Evolutionary conservation across 768 basidiomycete species (phyloP).

Genomic region (Calocybe cyanea): DNA sequence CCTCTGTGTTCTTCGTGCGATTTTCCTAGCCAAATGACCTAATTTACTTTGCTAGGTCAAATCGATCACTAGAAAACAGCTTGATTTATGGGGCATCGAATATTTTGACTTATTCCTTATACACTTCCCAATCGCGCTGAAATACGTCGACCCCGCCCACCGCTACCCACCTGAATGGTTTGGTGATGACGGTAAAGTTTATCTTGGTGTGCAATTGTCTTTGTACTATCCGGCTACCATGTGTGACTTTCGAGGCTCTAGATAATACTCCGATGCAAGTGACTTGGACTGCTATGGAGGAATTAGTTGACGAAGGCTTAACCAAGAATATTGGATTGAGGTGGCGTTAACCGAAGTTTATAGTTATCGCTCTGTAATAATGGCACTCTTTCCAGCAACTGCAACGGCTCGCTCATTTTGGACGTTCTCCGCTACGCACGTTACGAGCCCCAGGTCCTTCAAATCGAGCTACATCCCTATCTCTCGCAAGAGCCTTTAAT

Average conservation of each 20-base stretch:
- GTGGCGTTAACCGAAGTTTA: slow-evolving; percentile 26
- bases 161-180: slow-evolving; percentile 85
- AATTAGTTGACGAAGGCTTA: slow-evolving; percentile 64
- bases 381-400: slow-evolving; percentile 57
- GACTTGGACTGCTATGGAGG: slow-evolving; percentile 84
- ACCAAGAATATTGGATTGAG: slow-evolving; percentile 80
- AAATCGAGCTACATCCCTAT: slow-evolving; percentile 71
- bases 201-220: slow-evolving; percentile 43
- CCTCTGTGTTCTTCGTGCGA: background rate
- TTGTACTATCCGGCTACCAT: background rate
- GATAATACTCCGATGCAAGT: slow-evolving; percentile 70
- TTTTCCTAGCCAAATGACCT: slow-evolving; percentile 25
- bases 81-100: slow-evolving; percentile 78
- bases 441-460: slow-evolving; percentile 64
- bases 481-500: slow-evolving; percentile 58
- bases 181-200: slow-evolving; percentile 66
- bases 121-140: slow-evolving; percentile 82
- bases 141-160: slow-evolving; percentile 73
- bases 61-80: slow-evolving; percentile 54
- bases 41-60: slow-evolving; percentile 40
- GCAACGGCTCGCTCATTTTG: slow-evolving; percentile 63
- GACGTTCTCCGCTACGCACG: slow-evolving; percentile 81
- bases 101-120: slow-evolving; percentile 81
- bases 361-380: background rate
- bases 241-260: slow-evolving; percentile 15